Percentiles rank a stretch among this genome's conserved stretches.
Conservation (phyloP, 495 filamentous ascomycete genomes). For the Sabuloglossum arenarium region DNA sequence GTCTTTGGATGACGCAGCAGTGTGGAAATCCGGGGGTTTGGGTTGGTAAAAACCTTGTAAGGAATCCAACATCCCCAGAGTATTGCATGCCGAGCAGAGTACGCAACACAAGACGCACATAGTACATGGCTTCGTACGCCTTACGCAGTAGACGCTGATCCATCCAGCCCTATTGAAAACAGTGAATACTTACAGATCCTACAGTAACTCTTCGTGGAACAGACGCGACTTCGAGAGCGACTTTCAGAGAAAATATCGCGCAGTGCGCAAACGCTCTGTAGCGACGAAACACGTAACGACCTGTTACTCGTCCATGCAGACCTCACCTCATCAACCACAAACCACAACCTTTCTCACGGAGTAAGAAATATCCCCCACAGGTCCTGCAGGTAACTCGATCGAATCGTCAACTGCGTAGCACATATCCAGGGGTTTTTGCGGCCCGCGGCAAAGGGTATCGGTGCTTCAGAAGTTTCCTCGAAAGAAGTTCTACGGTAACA, state of each 20-base stretch:
- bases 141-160: background rate
- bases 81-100: no score
- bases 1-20: background rate
- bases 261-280: background rate
- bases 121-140: background rate
- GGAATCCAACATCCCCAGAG: background rate
- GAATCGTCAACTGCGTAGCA: background rate
- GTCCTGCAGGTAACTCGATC: background rate
- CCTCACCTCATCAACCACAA: background rate
- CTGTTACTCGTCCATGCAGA: background rate
- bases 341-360: background rate
- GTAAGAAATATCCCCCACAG: background rate
- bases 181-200: no score
- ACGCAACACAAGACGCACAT: no score
- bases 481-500: background rate
- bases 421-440: background rate
- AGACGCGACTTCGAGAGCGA: no score
- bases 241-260: background rate
- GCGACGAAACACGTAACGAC: conserved; percentile 1
- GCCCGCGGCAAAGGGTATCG: background rate
- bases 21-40: background rate
- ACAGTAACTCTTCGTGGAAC: no score
- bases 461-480: background rate
- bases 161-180: background rate
- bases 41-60: background rate